phyloP scores from a whole-genome alignment of 768 basidiomycete genomes.

The Tylopilus rubrobrunneus region DNA sequence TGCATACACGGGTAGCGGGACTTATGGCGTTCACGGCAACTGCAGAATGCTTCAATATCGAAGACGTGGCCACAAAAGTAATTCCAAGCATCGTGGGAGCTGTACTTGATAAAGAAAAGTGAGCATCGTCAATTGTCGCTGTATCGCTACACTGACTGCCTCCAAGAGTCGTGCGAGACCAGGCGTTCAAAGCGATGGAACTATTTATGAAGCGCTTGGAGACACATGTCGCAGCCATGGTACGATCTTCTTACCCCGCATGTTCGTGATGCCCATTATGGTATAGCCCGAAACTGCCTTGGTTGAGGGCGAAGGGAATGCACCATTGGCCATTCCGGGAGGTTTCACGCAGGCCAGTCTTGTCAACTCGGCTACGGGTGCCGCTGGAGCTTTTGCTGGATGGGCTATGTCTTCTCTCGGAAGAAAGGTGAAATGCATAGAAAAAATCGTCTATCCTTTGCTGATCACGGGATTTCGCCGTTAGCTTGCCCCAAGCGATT shows the following conservation, averaged over 20 bases:
- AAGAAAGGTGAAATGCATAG: slow-evolving; percentile 55
- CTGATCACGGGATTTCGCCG: not conserved
- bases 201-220: slow-evolving; percentile 84
- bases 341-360: slow-evolving; percentile 37
- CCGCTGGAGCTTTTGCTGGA: slow-evolving; percentile 87
- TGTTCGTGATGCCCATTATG: not conserved
- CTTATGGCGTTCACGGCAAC: slow-evolving; percentile 96
- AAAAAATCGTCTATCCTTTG: not conserved
- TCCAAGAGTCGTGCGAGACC: slow-evolving; percentile 83
- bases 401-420: slow-evolving; percentile 94
- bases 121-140: slow-evolving; percentile 15
- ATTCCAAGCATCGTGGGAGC: slow-evolving; percentile 80
- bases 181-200: slow-evolving; percentile 91
- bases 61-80: slow-evolving; percentile 87
- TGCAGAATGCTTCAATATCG: slow-evolving; percentile 80
- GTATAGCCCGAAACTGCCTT: slow-evolving; percentile 54
- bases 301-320: slow-evolving; percentile 34
- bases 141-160: not conserved
- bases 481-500: slow-evolving; percentile 68
- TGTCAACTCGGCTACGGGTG: slow-evolving; percentile 85
- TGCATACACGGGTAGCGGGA: slow-evolving; percentile 90
- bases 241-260: slow-evolving; percentile 29
- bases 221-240: slow-evolving; percentile 77
- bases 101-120: slow-evolving; percentile 94
- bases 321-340: slow-evolving; percentile 28